Conservation (phyloP, 208 protist species). For the Lotmaria passim region DNA sequence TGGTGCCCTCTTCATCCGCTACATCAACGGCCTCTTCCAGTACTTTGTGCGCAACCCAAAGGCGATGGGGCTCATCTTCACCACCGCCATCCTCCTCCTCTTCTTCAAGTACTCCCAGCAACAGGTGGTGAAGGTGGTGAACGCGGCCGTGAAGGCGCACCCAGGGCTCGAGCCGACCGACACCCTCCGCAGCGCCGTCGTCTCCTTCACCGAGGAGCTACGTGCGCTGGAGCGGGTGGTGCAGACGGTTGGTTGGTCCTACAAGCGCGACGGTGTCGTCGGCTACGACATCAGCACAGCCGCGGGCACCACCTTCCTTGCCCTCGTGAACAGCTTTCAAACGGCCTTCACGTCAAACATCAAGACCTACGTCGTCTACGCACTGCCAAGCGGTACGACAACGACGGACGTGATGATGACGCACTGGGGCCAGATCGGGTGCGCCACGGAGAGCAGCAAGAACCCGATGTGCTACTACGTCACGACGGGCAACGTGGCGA, state of each 20-base stretch:
- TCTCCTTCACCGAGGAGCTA: slow-evolving; percentile 53
- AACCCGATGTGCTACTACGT: slow-evolving; percentile 34
- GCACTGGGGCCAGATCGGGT: slow-evolving; percentile 52
- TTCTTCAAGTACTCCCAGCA: slow-evolving; percentile 73
- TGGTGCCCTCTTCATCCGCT: slow-evolving; percentile 53
- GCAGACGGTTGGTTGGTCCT: slow-evolving; percentile 41
- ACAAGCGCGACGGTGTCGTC: slow-evolving; percentile 31
- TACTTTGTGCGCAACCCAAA: slow-evolving; percentile 62
- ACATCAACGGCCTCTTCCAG: slow-evolving; percentile 54
- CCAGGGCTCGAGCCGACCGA: slow-evolving; percentile 57
- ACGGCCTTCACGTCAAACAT: slow-evolving; percentile 40
- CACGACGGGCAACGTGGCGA: slow-evolving; percentile 8
- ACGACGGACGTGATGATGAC: not conserved
- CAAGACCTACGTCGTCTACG: slow-evolving; percentile 41
- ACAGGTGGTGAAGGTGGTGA: slow-evolving; percentile 48
- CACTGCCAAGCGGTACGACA: slow-evolving; percentile 22
- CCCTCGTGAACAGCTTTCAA: slow-evolving; percentile 37
- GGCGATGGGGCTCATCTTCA: slow-evolving; percentile 55
- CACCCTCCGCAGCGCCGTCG: slow-evolving; percentile 43
- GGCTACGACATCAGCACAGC: slow-evolving; percentile 34
- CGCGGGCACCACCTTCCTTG: slow-evolving; percentile 36
- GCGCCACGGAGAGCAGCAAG: slow-evolving; percentile 24
- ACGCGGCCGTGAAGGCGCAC: slow-evolving; percentile 46
- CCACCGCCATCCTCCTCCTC: slow-evolving; percentile 49
- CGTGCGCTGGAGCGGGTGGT: slow-evolving; percentile 37